These are phyloP conservation scores for Hypoxylon sp. DNA, from an alignment of 2,329 filamentous ascomycete species.

Conservation along the genomic window DNA sequence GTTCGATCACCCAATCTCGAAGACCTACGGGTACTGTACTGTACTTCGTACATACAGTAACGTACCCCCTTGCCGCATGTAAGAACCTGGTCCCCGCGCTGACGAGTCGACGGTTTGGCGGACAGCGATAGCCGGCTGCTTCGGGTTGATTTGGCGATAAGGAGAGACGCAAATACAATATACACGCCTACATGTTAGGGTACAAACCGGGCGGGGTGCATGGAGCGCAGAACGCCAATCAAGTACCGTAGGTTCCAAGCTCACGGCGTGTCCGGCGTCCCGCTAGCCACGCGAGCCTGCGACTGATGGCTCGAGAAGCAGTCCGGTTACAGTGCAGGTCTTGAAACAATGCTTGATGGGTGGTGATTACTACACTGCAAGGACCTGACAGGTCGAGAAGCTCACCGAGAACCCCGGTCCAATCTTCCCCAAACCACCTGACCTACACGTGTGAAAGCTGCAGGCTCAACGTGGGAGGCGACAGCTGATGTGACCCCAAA, in stretches of 20 bases:
- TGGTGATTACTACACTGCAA: slow-evolving; percentile 38
- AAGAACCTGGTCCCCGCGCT: slow-evolving; percentile 23
- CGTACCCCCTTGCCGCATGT: neutral
- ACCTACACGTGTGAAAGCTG: slow-evolving; percentile 39
- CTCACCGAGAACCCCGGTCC: slow-evolving; percentile 30
- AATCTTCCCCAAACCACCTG: slow-evolving; percentile 35
- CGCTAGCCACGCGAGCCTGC: slow-evolving; percentile 28
- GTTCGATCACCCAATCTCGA: slow-evolving; percentile 17
- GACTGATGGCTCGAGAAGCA: slow-evolving; percentile 10
- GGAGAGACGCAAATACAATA: too few relatives aligned
- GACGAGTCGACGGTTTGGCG: neutral
- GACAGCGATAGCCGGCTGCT: slow-evolving; percentile 17
- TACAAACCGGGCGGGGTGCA: neutral
- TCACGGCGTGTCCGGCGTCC: slow-evolving; percentile 30
- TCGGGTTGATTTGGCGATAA: slow-evolving; percentile 16
- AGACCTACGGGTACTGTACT: too few relatives aligned
- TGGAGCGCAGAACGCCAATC: slow-evolving; percentile 19
- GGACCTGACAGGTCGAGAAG: slow-evolving; percentile 30
- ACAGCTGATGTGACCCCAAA: slow-evolving; percentile 35
- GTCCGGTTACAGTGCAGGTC: slow-evolving; percentile 32
- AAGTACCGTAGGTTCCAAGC: slow-evolving; percentile 13
- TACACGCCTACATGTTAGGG: too few relatives aligned
- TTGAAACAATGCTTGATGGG: slow-evolving; percentile 33
- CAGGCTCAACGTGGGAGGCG: slow-evolving; percentile 37
- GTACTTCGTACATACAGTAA: too few relatives aligned